Percentiles rank a stretch among this genome's conserved stretches.
These are phyloP conservation scores for Rosa lucieae DNA, from an alignment of 306 rosid genomes.

Conservation along the genomic window DNA sequence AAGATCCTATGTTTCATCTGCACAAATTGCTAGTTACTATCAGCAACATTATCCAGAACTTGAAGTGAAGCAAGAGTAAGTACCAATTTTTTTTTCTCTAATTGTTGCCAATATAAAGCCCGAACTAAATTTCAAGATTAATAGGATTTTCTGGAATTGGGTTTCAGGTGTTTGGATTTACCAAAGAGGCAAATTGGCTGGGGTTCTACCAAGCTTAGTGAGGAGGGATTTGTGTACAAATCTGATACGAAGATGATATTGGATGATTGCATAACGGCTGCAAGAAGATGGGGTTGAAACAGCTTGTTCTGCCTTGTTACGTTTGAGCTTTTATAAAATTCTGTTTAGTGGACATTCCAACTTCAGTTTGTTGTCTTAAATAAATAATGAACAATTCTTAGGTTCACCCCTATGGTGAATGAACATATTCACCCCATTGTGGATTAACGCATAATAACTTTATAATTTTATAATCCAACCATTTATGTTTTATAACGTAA, in stretches of 20 bases:
- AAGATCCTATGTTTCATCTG: conserved; percentile 39
- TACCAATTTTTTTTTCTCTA: not conserved
- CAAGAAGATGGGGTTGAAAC: conserved; percentile 29
- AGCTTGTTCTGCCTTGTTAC: not conserved
- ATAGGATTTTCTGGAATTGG: not conserved
- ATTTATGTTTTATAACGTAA: too few relatives aligned
- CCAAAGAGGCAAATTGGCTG: conserved; percentile 33
- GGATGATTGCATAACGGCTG: conserved; percentile 40
- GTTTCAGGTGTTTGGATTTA: conserved; percentile 46
- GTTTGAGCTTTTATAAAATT: not conserved
- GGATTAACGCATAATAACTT: too few relatives aligned
- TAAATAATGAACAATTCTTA: too few relatives aligned
- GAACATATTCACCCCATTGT: too few relatives aligned
- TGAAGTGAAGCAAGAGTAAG: conserved; percentile 47
- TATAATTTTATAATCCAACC: too few relatives aligned
- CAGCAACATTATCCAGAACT: conserved; percentile 32
- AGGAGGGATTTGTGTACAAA: conserved; percentile 48
- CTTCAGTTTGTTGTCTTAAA: not conserved
- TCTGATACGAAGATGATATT: conserved; percentile 41
- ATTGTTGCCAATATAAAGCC: not conserved
- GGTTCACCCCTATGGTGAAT: too few relatives aligned
- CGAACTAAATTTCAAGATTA: not conserved
- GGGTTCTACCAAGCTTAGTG: conserved; percentile 41
- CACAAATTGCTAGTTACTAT: conserved; percentile 47
- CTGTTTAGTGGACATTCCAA: not conserved